These are phyloP conservation scores for Articulospora tetracladia DNA, from an alignment of 495 filamentous ascomycete species.

Conservation along the genomic window DNA sequence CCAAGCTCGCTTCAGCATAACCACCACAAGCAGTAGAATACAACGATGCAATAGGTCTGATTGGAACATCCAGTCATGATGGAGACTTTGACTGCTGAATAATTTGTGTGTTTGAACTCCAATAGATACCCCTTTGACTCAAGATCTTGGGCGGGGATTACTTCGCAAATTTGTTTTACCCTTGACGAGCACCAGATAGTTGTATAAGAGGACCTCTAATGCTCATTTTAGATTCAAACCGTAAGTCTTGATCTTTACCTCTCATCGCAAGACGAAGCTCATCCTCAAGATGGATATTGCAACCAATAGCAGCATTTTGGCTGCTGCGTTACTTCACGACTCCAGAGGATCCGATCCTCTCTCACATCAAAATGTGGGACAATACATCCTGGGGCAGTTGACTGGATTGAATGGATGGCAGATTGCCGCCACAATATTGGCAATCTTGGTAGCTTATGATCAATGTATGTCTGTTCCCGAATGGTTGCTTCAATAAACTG, in stretches of 20 bases:
- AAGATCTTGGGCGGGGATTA: too few species aligned
- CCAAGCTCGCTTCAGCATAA: background rate
- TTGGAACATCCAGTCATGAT: background rate
- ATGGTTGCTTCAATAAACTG: background rate
- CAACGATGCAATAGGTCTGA: background rate
- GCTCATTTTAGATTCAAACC: background rate
- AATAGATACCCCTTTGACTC: background rate
- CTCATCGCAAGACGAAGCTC: background rate
- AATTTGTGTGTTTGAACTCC: background rate
- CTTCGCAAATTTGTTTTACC: too few species aligned
- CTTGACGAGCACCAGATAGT: too few species aligned
- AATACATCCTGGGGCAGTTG: background rate
- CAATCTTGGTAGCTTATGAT: slow-evolving; percentile 72
- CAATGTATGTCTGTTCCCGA: slow-evolving; percentile 56
- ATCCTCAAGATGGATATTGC: background rate
- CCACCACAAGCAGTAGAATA: background rate
- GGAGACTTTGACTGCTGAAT: background rate
- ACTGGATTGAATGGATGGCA: slow-evolving; percentile 26
- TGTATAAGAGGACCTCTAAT: background rate
- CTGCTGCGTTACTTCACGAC: background rate
- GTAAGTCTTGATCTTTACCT: background rate
- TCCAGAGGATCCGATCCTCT: background rate
- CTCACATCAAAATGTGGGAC: background rate
- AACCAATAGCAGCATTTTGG: background rate
- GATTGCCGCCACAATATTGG: slow-evolving; percentile 58